Conservation (phyloP, 805 yeast species). For the Starmerella bombi region DNA sequence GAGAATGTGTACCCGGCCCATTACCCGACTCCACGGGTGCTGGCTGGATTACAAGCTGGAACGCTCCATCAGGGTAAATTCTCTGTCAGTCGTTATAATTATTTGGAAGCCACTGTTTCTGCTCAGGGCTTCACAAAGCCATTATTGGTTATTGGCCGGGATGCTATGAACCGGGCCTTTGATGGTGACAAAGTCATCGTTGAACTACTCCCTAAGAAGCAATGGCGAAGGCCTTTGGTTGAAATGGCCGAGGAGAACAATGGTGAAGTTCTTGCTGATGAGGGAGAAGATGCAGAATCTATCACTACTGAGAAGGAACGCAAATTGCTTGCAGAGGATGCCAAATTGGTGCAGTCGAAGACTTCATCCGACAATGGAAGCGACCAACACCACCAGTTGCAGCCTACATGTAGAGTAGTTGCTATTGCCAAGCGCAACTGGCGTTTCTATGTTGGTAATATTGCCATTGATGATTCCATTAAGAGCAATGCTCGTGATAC, state of each 20-base stretch:
- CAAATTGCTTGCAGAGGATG: constrained; percentile 60
- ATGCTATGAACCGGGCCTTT: constrained; percentile 77
- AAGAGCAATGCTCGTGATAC: constrained; percentile 30
- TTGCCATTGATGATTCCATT: constrained; percentile 35
- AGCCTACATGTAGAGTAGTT: constrained; percentile 91
- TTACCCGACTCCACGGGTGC: constrained; percentile 62
- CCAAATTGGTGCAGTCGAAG: constrained; percentile 34
- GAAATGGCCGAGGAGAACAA: constrained; percentile 65
- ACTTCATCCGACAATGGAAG: constrained; percentile 24
- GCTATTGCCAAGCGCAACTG: constrained; percentile 82
- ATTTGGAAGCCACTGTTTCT: constrained; percentile 71
- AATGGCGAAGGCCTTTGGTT: constrained; percentile 80
- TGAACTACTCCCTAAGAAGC: constrained; percentile 68
- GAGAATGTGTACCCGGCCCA: constrained; percentile 64
- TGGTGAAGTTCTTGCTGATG: constrained; percentile 39
- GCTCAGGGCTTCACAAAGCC: constrained; percentile 68
- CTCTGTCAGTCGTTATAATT: constrained; percentile 71
- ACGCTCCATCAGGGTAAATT: constrained; percentile 76
- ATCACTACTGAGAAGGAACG: constrained; percentile 59
- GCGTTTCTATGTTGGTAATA: constrained; percentile 92
- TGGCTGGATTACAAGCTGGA: constrained; percentile 85
- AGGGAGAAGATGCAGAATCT: constrained; percentile 36
- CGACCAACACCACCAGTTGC: too few species aligned
- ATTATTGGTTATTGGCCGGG: constrained; percentile 65
- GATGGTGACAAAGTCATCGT: constrained; percentile 86